Evolutionary conservation across 2,329 filamentous ascomycete genomes (phyloP), one percentile per base, ranked within the genome.

Genomic region (Aspergillus japonicus): DNA sequence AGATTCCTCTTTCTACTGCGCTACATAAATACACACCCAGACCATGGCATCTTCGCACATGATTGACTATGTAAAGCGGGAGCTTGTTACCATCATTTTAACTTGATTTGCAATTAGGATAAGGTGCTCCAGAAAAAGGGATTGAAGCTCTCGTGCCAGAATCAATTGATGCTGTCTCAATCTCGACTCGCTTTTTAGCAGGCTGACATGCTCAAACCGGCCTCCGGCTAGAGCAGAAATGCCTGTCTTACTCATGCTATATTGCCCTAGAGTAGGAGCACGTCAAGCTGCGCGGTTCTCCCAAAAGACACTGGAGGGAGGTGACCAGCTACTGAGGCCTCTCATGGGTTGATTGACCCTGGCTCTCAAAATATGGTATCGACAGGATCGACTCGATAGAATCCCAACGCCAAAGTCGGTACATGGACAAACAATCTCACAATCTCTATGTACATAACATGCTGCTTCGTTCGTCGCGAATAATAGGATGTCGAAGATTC

Each of bases 401-500:
- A 64, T 71, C 68, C 70, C 66, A 73, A 74, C 71, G 69, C 72
- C 73, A 71, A 68, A 66, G 67, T 69, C 68, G 68, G 64, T 73
- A 64, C 70, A 69, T 74, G 64, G 62, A 64, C 61, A 70, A 71
- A 68, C 71, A 68, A 67, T 73, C 65, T 72, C 67, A 66, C 65
- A 73, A 71, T 68, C 63, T 70, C 64, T 76, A 76, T 76, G 69
- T 76, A 76, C 74, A 76, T 74, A 70, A 71, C 66, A 66, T 62
- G 69, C 67, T 71, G 62, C 66, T 68, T 64, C 58, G 57, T 69
- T 65, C 66, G 66, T 66, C 57, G 69, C 60, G 62, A 69, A 66
- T 60, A 62, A 62, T 61, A 64, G 16, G 39, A 44, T 66, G 66
- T 59, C 61, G 65, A 60, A 57, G 60, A 59, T 61, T 64, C 47